Evolutionary conservation across 2,329 filamentous ascomycete genomes (phyloP), one percentile per base, ranked within the genome.

Genomic region (Coniochaeta sp.): DNA sequence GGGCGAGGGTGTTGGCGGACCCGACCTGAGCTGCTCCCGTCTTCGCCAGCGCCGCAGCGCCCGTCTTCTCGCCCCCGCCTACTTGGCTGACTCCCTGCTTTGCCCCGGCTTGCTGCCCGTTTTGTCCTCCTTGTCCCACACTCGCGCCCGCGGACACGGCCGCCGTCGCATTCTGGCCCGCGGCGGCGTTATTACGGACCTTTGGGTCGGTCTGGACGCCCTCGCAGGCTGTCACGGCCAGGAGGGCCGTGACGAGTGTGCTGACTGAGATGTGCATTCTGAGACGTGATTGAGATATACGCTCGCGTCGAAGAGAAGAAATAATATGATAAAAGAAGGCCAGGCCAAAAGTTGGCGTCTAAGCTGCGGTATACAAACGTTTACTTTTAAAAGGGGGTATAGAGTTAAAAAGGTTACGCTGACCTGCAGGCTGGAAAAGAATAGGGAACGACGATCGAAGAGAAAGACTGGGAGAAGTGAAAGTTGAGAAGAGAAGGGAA

Each of bases 361-460:
- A 62, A 52, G 57, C 38, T 55, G 28, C 64, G 61, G 17, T 14
- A 22, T 58, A 14, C 42, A 60, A 65, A 64, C 47, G 47, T 52
- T 52, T 52, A 52, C 47, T 52, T 52, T 52, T 52, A 52, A 52
- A 52, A 52, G 22, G 14, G n/a, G 61, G 62, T 63, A 47, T 40
- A 57, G 38, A 62, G 59, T 40, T 60, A 58, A 64, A 63, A 57
- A 17, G 60, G 58, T 58, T 61, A 64, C 32, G 55, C 66, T 68
- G 66, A 59, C 66, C 65, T 65, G 66, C 66, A 68, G 66, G 65
- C 62, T 66, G 61, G 62, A 60, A 61, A 65, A 66, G 60, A 66
- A 65, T n/a, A n/a, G n/a, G 54, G 54, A 56, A 34, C 54, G 54
- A 38, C 54, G n/a, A 56, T 34, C 30, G 30, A 52, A 30, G 47